Evolutionary conservation across 805 yeast genomes (phyloP).

Genomic region (Candida ficus): DNA sequence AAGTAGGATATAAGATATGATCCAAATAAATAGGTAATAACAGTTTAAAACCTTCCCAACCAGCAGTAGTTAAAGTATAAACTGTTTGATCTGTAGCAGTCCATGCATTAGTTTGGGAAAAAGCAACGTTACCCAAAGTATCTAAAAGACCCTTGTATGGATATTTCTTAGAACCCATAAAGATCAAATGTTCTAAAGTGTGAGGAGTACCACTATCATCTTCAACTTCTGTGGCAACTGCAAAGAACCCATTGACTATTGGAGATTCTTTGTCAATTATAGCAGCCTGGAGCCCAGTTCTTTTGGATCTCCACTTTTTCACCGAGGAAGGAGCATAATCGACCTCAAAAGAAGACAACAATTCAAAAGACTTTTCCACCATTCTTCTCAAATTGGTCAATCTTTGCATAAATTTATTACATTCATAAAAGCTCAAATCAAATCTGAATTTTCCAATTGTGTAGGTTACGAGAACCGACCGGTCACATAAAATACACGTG

Average conservation of each 20-base stretch:
- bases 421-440: not conserved
- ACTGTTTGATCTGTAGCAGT: conserved; percentile 95
- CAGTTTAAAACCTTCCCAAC: conserved; percentile 89
- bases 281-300: conserved; percentile 81
- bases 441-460: too few species aligned
- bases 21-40: conserved; percentile 87
- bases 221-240: conserved; percentile 88
- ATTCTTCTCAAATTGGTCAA: not conserved
- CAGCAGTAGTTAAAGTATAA: conserved; percentile 86
- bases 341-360: conserved; percentile 49
- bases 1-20: conserved; percentile 77
- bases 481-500: too few species aligned
- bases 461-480: too few species aligned
- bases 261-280: conserved; percentile 80
- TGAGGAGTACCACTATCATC: conserved; percentile 93
- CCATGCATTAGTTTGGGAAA: conserved; percentile 93
- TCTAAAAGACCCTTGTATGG: conserved; percentile 93
- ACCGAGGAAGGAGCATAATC: conserved; percentile 70
- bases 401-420: not conserved
- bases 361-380: conserved; percentile 28
- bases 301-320: conserved; percentile 69
- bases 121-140: conserved; percentile 75
- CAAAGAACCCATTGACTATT: conserved; percentile 86
- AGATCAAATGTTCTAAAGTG: conserved; percentile 88
- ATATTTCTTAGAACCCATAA: conserved; percentile 86